These are phyloP conservation scores for Citrus sinensis DNA, from an alignment of 345 rosid species.

Conservation along the genomic window DNA sequence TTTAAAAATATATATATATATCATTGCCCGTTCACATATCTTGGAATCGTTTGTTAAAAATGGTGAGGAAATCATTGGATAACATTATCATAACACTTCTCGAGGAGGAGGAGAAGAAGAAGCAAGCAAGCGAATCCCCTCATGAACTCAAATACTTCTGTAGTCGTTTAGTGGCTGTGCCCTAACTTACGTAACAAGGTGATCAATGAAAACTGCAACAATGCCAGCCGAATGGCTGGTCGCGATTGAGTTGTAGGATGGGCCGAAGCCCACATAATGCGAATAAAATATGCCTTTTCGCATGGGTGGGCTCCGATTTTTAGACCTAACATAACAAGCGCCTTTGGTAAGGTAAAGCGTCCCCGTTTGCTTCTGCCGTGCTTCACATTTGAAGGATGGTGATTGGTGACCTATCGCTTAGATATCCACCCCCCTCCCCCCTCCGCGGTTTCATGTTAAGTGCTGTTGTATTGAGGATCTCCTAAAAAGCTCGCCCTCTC, in stretches of 20 bases:
- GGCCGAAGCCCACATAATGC: not conserved
- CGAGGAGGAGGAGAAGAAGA: not conserved
- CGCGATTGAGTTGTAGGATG: no score
- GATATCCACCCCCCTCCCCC: no score
- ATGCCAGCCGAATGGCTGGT: not conserved
- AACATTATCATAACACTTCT: not conserved
- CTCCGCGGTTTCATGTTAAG: not conserved
- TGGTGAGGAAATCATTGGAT: not conserved
- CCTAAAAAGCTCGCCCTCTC: not conserved
- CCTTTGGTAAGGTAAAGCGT: no score
- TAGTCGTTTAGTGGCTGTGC: not conserved
- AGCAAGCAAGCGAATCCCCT: not conserved
- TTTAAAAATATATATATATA: no score
- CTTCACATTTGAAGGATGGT: not conserved
- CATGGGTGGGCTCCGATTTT: not conserved
- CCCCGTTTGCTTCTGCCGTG: not conserved
- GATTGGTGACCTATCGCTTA: not conserved
- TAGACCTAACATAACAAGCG: not conserved
- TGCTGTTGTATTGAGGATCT: not conserved
- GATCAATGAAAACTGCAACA: not conserved
- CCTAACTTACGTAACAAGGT: not conserved
- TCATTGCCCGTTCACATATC: no score
- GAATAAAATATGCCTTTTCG: not conserved
- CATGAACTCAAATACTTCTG: not conserved
- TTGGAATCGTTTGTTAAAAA: not conserved